Evolutionary conservation across 2,329 filamentous ascomycete species (phyloP).

Genomic region (Incumbomyces delicatus): DNA sequence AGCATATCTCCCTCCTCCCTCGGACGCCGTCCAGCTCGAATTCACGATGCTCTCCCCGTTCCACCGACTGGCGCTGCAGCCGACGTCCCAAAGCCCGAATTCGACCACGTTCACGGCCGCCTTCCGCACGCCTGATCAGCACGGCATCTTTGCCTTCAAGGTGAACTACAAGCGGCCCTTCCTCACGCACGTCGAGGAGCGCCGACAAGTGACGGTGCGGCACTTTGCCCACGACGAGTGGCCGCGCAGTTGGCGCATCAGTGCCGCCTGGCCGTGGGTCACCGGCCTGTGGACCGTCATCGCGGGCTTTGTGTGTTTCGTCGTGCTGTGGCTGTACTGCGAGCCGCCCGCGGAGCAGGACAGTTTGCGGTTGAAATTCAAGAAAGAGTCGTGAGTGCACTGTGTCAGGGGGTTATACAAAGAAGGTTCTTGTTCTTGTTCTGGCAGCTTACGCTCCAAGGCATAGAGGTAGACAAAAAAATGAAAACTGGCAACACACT

Average conservation of each 20-base stretch:
- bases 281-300: constrained; percentile 77
- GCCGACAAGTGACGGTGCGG: constrained; percentile 84
- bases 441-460: no score
- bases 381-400: no score
- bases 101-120: constrained; percentile 62
- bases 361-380: neutral
- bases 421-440: no score
- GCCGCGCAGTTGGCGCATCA: constrained; percentile 81
- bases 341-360: constrained; percentile 37
- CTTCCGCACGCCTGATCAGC: constrained; percentile 87
- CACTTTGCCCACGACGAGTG: constrained; percentile 98
- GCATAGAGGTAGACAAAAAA: no score
- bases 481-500: no score
- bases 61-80: constrained; percentile 68
- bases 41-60: constrained; percentile 98
- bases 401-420: no score
- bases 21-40: constrained; percentile 79
- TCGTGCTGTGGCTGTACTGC: constrained; percentile 77
- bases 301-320: constrained; percentile 74
- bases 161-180: constrained; percentile 96
- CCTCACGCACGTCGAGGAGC: constrained; percentile 80
- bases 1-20: constrained; percentile 60
- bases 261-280: constrained; percentile 90
- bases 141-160: constrained; percentile 97
- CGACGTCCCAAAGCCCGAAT: constrained; percentile 49